phyloP scores from a whole-genome alignment of 768 basidiomycete genomes.

The Saitozyma sp. region DNA sequence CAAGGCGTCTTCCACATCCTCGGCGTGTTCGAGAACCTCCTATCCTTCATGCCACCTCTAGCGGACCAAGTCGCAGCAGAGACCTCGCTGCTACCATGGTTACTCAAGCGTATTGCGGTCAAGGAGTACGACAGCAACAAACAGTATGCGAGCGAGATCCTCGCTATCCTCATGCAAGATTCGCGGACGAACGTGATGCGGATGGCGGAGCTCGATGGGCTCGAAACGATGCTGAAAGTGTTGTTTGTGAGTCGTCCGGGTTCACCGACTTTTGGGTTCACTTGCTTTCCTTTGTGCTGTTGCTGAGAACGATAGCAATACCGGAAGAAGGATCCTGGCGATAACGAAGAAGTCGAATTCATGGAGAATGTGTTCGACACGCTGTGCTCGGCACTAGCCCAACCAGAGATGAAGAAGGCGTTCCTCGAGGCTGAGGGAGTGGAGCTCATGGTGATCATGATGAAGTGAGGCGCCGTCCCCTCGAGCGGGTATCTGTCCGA shows the following conservation, averaged over 20 bases:
- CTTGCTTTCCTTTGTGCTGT: too few species aligned
- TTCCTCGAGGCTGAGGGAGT: slow-evolving; percentile 91
- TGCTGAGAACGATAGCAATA: slow-evolving; percentile 66
- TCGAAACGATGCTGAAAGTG: slow-evolving; percentile 72
- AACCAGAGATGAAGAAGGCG: slow-evolving; percentile 71
- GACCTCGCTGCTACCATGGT: slow-evolving; percentile 75
- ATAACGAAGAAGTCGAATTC: slow-evolving; percentile 90
- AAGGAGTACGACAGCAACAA: slow-evolving; percentile 85
- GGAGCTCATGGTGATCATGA: slow-evolving; percentile 96
- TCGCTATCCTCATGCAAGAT: slow-evolving; percentile 85
- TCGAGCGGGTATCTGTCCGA: not conserved
- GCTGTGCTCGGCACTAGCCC: slow-evolving; percentile 79
- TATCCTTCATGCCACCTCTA: slow-evolving; percentile 79
- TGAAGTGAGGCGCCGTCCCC: slow-evolving; percentile 66
- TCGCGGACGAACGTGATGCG: slow-evolving; percentile 68
- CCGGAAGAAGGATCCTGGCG: slow-evolving; percentile 75
- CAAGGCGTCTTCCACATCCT: slow-evolving; percentile 91
- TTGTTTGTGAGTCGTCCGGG: slow-evolving; percentile 66
- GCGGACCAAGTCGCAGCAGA: slow-evolving; percentile 69
- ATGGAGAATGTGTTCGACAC: slow-evolving; percentile 96
- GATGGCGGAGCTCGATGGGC: slow-evolving; percentile 71
- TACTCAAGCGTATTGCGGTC: slow-evolving; percentile 70
- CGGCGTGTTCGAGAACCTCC: slow-evolving; percentile 90
- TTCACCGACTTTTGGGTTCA: not conserved
- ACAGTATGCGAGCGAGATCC: slow-evolving; percentile 85